Evolutionary conservation across 441 rosid genomes (phyloP), one percentile per base, ranked within the genome.

Genomic region (Pelargonium cotyledonis): DNA sequence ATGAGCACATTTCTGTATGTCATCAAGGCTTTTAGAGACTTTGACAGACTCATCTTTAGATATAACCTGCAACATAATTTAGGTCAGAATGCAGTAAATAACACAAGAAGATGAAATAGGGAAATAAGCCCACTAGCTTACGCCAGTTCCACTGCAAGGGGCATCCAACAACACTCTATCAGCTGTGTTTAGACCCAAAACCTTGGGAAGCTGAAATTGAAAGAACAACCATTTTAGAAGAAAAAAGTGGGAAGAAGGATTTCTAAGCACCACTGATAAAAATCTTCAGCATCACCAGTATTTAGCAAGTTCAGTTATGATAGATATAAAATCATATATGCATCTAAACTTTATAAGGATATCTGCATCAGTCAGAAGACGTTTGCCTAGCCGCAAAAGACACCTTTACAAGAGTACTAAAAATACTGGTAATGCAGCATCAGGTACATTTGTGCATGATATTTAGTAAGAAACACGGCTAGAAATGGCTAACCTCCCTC

Each of bases 91-190:
- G 73, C 47, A 23, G 18, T 40, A 49, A 78, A 69, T 65, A 67
- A 70, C 12, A 43, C 8, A 26, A 35, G 40, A 21, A 16, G 38
- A 58, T 63, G 10, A 40, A 43, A 23, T 31, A 64, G 19, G 35
- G 21, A 58, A 55, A 5, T 49, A 23, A 69, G 64, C 12, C 41
- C 7, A 67, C 15, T 49, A 64, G 46, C 93, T 82, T 83, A 95
- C 99, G 81, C 99, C 99, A 57, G 96, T 95, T 57, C 97, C 99
- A 77, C 97, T 91, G 76, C 99, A 95, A 64, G 99, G 99, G 47
- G 97, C 96, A 87, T 95, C 99, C 73, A 95, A 78, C 88, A 95
- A 76, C 41, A 91, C 96, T 79, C 99, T 87, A 72, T 95, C 99
- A 51, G 92, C 92, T 2, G 90, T 70, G 69, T 85, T 90, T 65